Conservation (phyloP, 768 basidiomycete species). For the Rhizopogon vulgaris region DNA sequence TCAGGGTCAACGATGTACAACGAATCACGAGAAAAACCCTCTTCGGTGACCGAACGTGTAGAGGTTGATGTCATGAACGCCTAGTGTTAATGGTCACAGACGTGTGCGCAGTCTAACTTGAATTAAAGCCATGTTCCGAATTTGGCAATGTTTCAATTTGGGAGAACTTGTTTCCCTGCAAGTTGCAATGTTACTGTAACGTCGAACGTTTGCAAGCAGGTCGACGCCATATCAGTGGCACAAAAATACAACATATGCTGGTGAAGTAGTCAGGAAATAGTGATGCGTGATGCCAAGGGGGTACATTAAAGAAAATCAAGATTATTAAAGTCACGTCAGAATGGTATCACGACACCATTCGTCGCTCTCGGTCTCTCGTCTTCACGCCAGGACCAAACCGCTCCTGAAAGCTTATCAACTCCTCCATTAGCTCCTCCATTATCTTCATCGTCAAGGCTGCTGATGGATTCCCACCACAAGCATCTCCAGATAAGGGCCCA, state of each 20-base stretch:
- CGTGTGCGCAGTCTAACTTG: background rate
- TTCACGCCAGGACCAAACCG: slow-evolving; percentile 62
- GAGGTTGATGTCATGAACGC: background rate
- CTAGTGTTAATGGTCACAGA: background rate
- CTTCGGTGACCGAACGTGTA: background rate
- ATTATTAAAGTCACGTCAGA: slow-evolving; percentile 4
- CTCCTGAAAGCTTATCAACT: slow-evolving; percentile 85
- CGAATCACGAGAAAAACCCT: background rate
- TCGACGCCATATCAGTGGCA: background rate
- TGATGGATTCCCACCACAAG: slow-evolving; percentile 2
- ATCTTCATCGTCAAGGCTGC: slow-evolving; percentile 56
- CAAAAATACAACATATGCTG: slow-evolving; percentile 4
- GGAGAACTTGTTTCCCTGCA: background rate
- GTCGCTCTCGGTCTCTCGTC: slow-evolving; percentile 47
- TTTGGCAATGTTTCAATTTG: background rate
- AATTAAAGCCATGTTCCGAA: background rate
- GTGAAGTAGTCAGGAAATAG: background rate
- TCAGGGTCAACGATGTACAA: background rate
- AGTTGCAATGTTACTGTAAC: no score
- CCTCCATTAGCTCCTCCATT: slow-evolving; percentile 90
- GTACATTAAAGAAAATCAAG: slow-evolving; percentile 11
- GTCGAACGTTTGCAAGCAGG: background rate
- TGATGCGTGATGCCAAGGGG: background rate
- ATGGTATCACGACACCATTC: slow-evolving; percentile 28
- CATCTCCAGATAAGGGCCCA: slow-evolving; percentile 5